phyloP scores from a whole-genome alignment of 805 yeast species.

The Hagleromyces aurorensis region DNA sequence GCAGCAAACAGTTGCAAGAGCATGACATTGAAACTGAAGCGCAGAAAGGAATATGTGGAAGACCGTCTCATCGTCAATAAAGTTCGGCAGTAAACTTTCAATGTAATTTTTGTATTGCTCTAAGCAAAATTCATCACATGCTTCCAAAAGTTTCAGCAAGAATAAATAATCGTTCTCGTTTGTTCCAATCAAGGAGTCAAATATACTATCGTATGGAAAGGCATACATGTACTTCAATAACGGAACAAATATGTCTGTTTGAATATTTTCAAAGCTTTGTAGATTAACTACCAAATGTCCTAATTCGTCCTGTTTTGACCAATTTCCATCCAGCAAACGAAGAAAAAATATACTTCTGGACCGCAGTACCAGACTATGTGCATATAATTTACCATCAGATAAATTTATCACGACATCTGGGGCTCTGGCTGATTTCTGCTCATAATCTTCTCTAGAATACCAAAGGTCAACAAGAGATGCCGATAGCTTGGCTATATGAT shows the following conservation, averaged over 20 bases:
- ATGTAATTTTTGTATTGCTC: constrained; percentile 51
- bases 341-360: constrained; percentile 59
- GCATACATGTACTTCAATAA: constrained; percentile 56
- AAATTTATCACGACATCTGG: constrained; percentile 41
- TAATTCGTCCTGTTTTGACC: constrained; percentile 33
- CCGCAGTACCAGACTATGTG: constrained; percentile 46
- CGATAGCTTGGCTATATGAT: constrained; percentile 13
- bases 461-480: constrained; percentile 5
- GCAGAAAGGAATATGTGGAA: constrained; percentile 49
- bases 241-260: constrained; percentile 37
- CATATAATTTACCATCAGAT: constrained; percentile 37
- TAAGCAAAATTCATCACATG: constrained; percentile 56
- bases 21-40: constrained; percentile 40
- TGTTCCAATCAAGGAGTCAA: constrained; percentile 15
- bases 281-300: constrained; percentile 33
- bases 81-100: constrained; percentile 51
- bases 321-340: constrained; percentile 44
- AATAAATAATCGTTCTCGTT: constrained; percentile 11
- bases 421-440: background rate
- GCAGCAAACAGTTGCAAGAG: constrained; percentile 51
- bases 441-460: constrained; percentile 1
- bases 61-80: constrained; percentile 53
- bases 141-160: constrained; percentile 49
- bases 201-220: constrained; percentile 10
- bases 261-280: constrained; percentile 31